Percentiles rank a stretch among this genome's conserved stretches.
Evolutionary conservation across 1,284 basidiomycete genomes (phyloP).

Genomic region (Fomitopsis palustris): DNA sequence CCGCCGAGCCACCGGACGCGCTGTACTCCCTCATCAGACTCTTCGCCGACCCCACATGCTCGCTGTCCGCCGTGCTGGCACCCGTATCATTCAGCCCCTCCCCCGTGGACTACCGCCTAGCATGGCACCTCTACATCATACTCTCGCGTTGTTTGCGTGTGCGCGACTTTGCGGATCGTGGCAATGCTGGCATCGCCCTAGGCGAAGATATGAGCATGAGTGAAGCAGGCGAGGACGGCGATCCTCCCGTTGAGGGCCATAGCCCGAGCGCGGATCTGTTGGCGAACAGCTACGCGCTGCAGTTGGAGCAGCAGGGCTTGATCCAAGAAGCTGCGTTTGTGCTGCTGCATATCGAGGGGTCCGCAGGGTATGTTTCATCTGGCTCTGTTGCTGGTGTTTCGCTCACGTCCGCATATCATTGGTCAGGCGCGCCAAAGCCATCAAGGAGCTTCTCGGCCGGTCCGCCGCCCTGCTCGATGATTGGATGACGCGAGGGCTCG

Average conservation of each 20-base stretch:
- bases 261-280: constrained; percentile 82
- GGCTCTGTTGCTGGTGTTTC: neutral
- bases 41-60: constrained; percentile 64
- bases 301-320: constrained; percentile 80
- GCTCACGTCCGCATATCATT: neutral
- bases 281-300: constrained; percentile 82
- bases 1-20: constrained; percentile 55
- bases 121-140: constrained; percentile 93
- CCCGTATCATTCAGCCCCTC: constrained; percentile 78
- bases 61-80: constrained; percentile 56
- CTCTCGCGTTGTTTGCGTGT: constrained; percentile 79
- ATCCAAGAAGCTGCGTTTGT: constrained; percentile 90
- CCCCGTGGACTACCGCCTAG: constrained; percentile 77
- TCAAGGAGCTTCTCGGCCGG: constrained; percentile 79
- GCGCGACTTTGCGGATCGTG: constrained; percentile 85
- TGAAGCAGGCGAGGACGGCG: constrained; percentile 41
- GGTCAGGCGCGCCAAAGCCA: constrained; percentile 68
- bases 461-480: constrained; percentile 68
- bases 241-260: constrained; percentile 58
- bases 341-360: constrained; percentile 82
- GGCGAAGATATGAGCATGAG: constrained; percentile 27
- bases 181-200: constrained; percentile 37
- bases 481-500: constrained; percentile 70
- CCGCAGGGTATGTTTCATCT: constrained; percentile 56
- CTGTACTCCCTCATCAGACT: constrained; percentile 85